Evolutionary conservation across 2,329 filamentous ascomycete genomes (phyloP).

Genomic region (Aspergillus thermomutatus): DNA sequence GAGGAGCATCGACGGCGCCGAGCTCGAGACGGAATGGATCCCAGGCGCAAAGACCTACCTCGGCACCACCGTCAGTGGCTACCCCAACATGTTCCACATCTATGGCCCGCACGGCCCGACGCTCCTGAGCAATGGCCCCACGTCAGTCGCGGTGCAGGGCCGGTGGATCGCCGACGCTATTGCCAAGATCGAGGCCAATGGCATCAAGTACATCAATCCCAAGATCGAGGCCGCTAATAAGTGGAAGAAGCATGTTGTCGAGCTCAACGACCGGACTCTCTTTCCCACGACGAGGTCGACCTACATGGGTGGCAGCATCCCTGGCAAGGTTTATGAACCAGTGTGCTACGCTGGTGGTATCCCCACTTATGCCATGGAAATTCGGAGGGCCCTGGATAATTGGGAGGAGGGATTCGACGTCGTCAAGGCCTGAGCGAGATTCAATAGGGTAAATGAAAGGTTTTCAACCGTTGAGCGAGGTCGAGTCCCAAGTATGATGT

Average conservation of each 20-base stretch:
- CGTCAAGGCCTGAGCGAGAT: too few species aligned
- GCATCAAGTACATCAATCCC: slow-evolving; percentile 52
- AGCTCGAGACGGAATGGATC: slow-evolving; percentile 38
- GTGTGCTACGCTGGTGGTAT: slow-evolving; percentile 40
- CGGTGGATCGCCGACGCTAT: slow-evolving; percentile 54
- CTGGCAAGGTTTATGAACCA: slow-evolving; percentile 53
- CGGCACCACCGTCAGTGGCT: slow-evolving; percentile 42
- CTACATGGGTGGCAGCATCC: slow-evolving; percentile 57
- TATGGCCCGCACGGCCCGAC: slow-evolving; percentile 58
- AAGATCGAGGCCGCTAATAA: slow-evolving; percentile 42
- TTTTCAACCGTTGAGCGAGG: too few species aligned
- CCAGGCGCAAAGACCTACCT: slow-evolving; percentile 40
- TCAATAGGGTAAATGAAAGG: too few species aligned
- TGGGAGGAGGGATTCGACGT: too few species aligned
- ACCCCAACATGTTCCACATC: slow-evolving; percentile 51
- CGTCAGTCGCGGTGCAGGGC: slow-evolving; percentile 54
- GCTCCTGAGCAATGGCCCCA: slow-evolving; percentile 55
- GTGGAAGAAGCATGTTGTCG: slow-evolving; percentile 51
- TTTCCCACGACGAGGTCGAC: slow-evolving; percentile 51
- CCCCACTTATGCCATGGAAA: slow-evolving; percentile 14
- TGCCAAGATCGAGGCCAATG: slow-evolving; percentile 45
- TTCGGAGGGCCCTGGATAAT: slow-evolving; percentile 9
- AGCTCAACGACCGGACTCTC: slow-evolving; percentile 46
- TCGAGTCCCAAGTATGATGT: too few species aligned
- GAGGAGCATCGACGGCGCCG: slow-evolving; percentile 27